Base-by-base conservation (phyloP, 2,329 filamentous ascomycete species). In the Neocatenulostroma microsporum region DNA sequence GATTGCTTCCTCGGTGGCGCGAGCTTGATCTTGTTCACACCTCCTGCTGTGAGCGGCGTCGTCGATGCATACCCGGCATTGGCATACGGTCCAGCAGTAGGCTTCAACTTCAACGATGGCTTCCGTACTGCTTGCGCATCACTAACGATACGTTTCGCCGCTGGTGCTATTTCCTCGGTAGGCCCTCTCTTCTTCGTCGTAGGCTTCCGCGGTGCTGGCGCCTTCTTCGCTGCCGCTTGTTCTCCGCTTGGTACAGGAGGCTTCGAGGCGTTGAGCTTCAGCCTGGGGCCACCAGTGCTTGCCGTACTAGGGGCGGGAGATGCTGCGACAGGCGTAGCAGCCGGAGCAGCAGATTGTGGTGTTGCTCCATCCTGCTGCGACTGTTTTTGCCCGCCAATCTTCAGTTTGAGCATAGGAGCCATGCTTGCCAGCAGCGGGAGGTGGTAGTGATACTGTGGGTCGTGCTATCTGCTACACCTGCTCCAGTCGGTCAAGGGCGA, bases 131-230 rank as follows among this genome's bases (percentile, higher is more conserved):
- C 23, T 10, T 34, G 24, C 9, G 55, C 15, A 15, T 43, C 47
- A 33, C 46, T 48, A 5, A 48, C 49, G 13, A 46, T 31, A 6
- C 56, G 53, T 37, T 61, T 61, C 5, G 56, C 40, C 10, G 50
- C 51, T 3, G 57, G 57, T 1, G 49, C 49, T 28, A 54, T 45
- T 26, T 59, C 57, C n/a, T 56, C 53, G 28, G 56, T 47, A 14
- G 55, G 55, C 4, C 43, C 57, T 54, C 42, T 57, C 42, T 61
- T 58, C 49, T 58, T 57, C 30, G 46, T 36, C 14, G 37, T 23
- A 8, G 27, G 14, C 13, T 5, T 17, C n/a, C n/a, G n/a, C 11
- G 33, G 23, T 24, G 23, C 23, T 9, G 23, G 8, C 14, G 19
- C 20, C 29, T 30, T 9, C 47, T 40, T 19, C 42, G 50, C 37